Evolutionary conservation across 306 rosid genomes (phyloP).

Genomic region (Hippophae gyantsensis): DNA sequence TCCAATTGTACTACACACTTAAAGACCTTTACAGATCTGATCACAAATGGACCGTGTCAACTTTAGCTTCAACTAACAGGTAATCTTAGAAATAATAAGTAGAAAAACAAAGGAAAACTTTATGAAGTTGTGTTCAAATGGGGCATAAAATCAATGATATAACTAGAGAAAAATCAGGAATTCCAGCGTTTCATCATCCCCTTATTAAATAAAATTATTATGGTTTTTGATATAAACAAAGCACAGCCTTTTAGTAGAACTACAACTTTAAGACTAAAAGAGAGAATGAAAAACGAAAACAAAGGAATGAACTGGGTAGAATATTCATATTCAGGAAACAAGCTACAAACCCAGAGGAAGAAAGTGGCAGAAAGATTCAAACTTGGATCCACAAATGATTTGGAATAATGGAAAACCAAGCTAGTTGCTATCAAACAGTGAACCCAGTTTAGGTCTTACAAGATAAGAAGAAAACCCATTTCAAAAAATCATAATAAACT

Average conservation of each 20-base stretch:
- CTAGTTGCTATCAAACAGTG: too few species aligned
- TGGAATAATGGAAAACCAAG: too few species aligned
- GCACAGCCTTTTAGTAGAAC: neutral
- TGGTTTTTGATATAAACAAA: neutral
- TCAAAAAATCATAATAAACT: too few species aligned
- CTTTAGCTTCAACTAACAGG: constrained; percentile 8
- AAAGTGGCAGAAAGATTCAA: constrained; percentile 5
- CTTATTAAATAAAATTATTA: constrained; percentile 11
- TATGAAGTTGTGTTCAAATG: constrained; percentile 4
- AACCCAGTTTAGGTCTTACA: too few species aligned
- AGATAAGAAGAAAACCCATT: too few species aligned
- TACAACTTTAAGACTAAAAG: neutral
- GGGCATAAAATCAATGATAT: constrained; percentile 16
- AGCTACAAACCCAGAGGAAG: neutral
- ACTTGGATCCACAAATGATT: neutral
- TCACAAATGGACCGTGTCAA: neutral
- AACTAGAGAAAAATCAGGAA: constrained; percentile 23
- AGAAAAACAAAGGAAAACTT: constrained; percentile 2
- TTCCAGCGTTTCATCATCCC: constrained; percentile 26
- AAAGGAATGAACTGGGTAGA: neutral
- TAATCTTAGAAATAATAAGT: constrained; percentile 12
- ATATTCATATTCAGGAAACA: neutral
- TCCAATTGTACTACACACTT: constrained; percentile 19
- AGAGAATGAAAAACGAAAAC: neutral
- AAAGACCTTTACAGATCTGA: constrained; percentile 20